Evolutionary conservation across 495 filamentous ascomycete species (phyloP), one percentile per base, ranked within the genome.

Genomic region (Lasiosphaeris hirsuta): DNA sequence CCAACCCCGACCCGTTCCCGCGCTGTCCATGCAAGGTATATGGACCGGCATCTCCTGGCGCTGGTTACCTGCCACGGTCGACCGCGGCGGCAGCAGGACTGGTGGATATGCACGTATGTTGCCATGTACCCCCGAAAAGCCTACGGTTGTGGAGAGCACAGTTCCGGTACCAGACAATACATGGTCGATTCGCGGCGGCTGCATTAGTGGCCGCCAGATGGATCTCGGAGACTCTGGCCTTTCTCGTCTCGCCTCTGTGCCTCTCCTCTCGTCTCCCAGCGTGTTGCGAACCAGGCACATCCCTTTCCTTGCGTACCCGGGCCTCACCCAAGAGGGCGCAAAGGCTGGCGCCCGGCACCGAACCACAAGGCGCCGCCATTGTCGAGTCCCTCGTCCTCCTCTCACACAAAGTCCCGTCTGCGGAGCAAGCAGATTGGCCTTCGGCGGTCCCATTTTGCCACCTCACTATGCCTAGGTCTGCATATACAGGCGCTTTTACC

Each of bases 131-230:
- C 36, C 61, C 59, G 36, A 43, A 57, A 59, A 53, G 50, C 18
- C 18, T 36, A 45, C 54, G 42, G 56, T 55, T 47, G 54, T 66
- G 53, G 56, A 40, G 35, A 53, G 56, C 42, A 62, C 49, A 50
- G 56, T 53, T 49, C 42, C 60, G 58, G 60, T 69, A 67, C 63
- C 60, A 59, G 46, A 19, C 63, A 54, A 60, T 68, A 70, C 68
- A 63, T 60, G 57, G 38, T 62, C 56, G 59, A 63, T 63, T 63
- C 46, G 54, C 54, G 63, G 62, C 62, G 64, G 67, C 60, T 80
- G 81, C 79, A 80, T 81, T 79, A 82, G 80, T 71, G 75, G 78
- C 77, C 74, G 74, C 67, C 69, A 70, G 69, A 71, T 60, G 66
- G 63, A 77, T 75, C 73, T 75, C 61, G 64, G 69, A 67, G 67